These are phyloP conservation scores for Grosmannia penicillata DNA, from an alignment of 2,329 filamentous ascomycete species.

Conservation along the genomic window DNA sequence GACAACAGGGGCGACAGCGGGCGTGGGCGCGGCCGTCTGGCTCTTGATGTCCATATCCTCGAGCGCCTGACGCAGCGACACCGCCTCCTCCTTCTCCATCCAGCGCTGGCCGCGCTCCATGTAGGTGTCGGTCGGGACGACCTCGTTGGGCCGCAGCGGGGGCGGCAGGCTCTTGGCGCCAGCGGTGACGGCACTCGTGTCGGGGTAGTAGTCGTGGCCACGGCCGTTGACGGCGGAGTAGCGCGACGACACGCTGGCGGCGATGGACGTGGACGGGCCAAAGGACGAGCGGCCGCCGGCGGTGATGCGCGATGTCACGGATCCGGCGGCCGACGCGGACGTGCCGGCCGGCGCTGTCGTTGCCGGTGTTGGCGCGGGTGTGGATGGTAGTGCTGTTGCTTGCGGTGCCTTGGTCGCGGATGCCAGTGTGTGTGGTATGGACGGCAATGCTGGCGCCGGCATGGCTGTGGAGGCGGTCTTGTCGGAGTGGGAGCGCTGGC, in stretches of 20 bases:
- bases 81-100: constrained; percentile 69
- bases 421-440: too few relatives aligned
- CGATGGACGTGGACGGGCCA: constrained; percentile 28
- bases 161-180: not conserved
- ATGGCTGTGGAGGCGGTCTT: not conserved
- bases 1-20: not conserved
- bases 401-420: not conserved
- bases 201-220: constrained; percentile 38
- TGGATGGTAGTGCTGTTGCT: too few relatives aligned
- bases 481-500: not conserved
- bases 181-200: constrained; percentile 14
- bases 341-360: not conserved
- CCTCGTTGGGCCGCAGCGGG: constrained; percentile 40
- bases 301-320: not conserved
- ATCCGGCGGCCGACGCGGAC: not conserved
- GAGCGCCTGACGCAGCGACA: constrained; percentile 55
- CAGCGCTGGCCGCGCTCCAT: constrained; percentile 60
- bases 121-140: constrained; percentile 53
- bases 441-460: too few relatives aligned
- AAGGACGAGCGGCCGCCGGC: constrained; percentile 8
- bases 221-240: constrained; percentile 29
- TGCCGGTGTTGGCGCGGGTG: too few relatives aligned
- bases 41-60: constrained; percentile 52
- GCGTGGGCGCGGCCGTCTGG: not conserved
- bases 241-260: constrained; percentile 32